Base-by-base conservation (phyloP, 495 filamentous ascomycete genomes). In the Cenococcum geophilum region DNA sequence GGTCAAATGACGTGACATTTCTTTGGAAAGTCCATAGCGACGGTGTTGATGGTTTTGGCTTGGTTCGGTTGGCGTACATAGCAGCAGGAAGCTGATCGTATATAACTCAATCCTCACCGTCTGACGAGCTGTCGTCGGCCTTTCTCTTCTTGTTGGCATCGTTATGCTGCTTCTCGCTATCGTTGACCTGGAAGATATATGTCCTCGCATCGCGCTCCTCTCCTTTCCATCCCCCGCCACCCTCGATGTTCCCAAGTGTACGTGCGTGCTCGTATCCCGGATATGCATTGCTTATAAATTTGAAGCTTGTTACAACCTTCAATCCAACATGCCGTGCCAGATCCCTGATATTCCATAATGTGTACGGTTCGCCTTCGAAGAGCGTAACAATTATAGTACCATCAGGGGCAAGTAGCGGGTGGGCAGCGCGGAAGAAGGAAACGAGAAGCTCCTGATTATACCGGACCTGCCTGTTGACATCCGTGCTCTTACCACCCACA, bases 291-390 rank as follows among this genome's bases (percentile, higher is more conserved):
- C 86, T 83, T 27, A 84, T 81, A 68, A 97, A 97, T 59, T 71
- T 76, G 70, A 92, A 95, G 72, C 89, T 95, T 57, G 83, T 78
- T 57, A 84, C 78, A 55, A 95, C 88, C 52, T 79, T 78, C 52
- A 97, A 76, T 21, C 89, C 91, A 8, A 79, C 78, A 74, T 95
- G 89, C 4, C 90, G 78, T 4, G 84, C 93, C 20, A 98, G 76
- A 72, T 95, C 91, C 20, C 84, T 82, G 35, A 97, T 82, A 73
- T 97, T 95, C 93, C 93, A 98, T 11, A 96, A 78, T 9, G 89
- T 91, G 72, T 98, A 98, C 0, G 92, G 93, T 69, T 92, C 84
- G 42, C 86, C 88, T 73, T 96, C 92, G 70, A 98, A 97, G 5
- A 97, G 72, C 1, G 91, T 95, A 0, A 97, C 84, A 20, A 96